Evolutionary conservation across 2,329 filamentous ascomycete species (phyloP).

Genomic region (Cercospora janseana): DNA sequence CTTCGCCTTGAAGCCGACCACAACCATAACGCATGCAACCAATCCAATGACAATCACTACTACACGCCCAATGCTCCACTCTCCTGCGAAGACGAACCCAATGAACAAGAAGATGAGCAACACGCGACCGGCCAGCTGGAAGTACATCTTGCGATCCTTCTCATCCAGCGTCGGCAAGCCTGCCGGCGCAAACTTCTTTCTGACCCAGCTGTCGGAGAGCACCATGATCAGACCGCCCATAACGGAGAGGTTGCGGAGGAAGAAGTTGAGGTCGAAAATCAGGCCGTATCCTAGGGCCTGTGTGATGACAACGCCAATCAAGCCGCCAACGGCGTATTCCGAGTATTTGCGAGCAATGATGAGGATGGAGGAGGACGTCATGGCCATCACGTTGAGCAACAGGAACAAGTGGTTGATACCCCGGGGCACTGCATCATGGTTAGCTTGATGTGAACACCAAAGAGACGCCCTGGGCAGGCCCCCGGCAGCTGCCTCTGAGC

Average conservation of each 20-base stretch:
- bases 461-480: neutral
- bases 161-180: conserved; percentile 92
- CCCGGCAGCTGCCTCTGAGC: neutral
- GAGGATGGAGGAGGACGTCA: conserved; percentile 68
- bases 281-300: conserved; percentile 96
- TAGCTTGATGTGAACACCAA: too few relatives aligned
- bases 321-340: conserved; percentile 85
- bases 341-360: conserved; percentile 92
- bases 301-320: conserved; percentile 85
- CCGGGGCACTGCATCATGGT: conserved; percentile 64
- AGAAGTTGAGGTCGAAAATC: conserved; percentile 99
- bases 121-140: conserved; percentile 93
- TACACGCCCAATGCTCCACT: conserved; percentile 88
- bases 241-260: conserved; percentile 96
- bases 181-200: conserved; percentile 94
- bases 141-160: conserved; percentile 99
- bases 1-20: conserved; percentile 99
- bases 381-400: conserved; percentile 82
- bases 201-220: conserved; percentile 94
- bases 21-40: conserved; percentile 94
- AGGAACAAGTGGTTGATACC: conserved; percentile 93
- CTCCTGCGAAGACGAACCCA: conserved; percentile 91
- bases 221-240: conserved; percentile 98
- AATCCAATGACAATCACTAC: conserved; percentile 81
- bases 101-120: conserved; percentile 96